Evolutionary conservation across 768 basidiomycete genomes (phyloP).

Genomic region (Mycena haematopus): DNA sequence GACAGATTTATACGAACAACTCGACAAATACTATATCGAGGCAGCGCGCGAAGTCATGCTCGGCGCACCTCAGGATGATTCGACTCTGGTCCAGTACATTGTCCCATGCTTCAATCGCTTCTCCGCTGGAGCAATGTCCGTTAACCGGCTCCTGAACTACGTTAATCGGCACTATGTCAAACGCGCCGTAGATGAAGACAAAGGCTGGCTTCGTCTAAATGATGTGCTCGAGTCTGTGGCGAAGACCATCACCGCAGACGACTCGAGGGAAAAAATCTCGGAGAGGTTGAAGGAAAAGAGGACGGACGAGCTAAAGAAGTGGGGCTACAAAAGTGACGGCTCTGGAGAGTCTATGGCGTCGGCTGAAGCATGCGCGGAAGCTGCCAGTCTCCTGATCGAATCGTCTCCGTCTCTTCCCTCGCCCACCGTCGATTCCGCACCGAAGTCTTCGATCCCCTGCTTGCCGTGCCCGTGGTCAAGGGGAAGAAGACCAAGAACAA

Average conservation of each 20-base stretch:
- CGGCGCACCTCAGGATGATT: constrained; percentile 70
- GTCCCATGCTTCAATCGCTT: constrained; percentile 76
- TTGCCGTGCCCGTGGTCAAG: constrained; percentile 71
- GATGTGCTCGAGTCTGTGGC: constrained; percentile 70
- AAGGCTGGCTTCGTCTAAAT: constrained; percentile 73
- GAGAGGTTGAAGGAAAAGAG: constrained; percentile 63
- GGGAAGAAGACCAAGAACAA: constrained; percentile 61
- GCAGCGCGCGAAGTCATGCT: constrained; percentile 66
- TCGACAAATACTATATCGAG: constrained; percentile 74
- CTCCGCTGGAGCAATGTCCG: constrained; percentile 67
- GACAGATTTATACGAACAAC: constrained; percentile 73
- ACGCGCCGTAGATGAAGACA: constrained; percentile 79
- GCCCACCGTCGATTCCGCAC: constrained; percentile 76
- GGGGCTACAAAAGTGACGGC: constrained; percentile 68
- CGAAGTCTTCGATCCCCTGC: constrained; percentile 73
- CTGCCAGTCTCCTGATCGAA: constrained; percentile 70
- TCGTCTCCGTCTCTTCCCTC: constrained; percentile 67
- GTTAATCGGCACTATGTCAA: constrained; percentile 72
- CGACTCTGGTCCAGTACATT: constrained; percentile 71
- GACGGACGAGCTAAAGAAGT: constrained; percentile 69
- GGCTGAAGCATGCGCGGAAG: constrained; percentile 77
- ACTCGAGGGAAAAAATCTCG: constrained; percentile 66
- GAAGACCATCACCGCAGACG: constrained; percentile 54
- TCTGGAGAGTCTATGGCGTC: constrained; percentile 52
- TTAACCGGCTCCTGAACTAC: constrained; percentile 78